Percentiles rank a stretch among this genome's conserved stretches.
phyloP scores from a whole-genome alignment of 2,329 filamentous ascomycete genomes.

The Sphaerostilbella broomeana region DNA sequence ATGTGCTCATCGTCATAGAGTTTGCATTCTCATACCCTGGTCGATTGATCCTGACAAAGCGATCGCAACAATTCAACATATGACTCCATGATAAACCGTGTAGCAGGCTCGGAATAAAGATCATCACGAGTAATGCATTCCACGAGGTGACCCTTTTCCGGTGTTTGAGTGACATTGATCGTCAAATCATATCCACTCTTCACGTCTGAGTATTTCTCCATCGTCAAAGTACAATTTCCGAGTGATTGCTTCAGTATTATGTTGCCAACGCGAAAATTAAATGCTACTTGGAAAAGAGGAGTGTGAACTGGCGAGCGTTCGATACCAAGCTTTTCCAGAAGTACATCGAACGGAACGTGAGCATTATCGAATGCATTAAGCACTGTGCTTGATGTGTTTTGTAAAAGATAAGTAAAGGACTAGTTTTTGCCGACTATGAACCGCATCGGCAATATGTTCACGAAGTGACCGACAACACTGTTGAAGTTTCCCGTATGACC shows the following conservation, averaged over 20 bases:
- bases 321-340: conserved; percentile 38
- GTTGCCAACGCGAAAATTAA: conserved; percentile 27
- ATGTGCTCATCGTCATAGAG: conserved; percentile 2
- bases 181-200: conserved; percentile 24
- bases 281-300: conserved; percentile 43
- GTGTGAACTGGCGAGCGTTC: conserved; percentile 30
- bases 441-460: conserved; percentile 37
- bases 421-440: conserved; percentile 21
- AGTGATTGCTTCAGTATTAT: conserved; percentile 27
- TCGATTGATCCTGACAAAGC: conserved; percentile 9
- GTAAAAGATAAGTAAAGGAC: conserved; percentile 19
- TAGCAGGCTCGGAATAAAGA: conserved; percentile 4
- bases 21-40: background rate
- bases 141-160: conserved; percentile 23
- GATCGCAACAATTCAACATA: conserved; percentile 18
- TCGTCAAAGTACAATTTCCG: conserved; percentile 17
- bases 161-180: conserved; percentile 32
- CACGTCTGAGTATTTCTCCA: conserved; percentile 14
- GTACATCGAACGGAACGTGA: conserved; percentile 40
- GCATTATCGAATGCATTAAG: conserved; percentile 42
- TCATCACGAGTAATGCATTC: conserved; percentile 22
- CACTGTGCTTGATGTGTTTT: conserved; percentile 21
- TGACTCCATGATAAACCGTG: conserved; percentile 7
- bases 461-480: conserved; percentile 3
- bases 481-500: conserved; percentile 4